phyloP scores from a whole-genome alignment of 108 stramenopile genomes.

The Cyclotella baltica region DNA sequence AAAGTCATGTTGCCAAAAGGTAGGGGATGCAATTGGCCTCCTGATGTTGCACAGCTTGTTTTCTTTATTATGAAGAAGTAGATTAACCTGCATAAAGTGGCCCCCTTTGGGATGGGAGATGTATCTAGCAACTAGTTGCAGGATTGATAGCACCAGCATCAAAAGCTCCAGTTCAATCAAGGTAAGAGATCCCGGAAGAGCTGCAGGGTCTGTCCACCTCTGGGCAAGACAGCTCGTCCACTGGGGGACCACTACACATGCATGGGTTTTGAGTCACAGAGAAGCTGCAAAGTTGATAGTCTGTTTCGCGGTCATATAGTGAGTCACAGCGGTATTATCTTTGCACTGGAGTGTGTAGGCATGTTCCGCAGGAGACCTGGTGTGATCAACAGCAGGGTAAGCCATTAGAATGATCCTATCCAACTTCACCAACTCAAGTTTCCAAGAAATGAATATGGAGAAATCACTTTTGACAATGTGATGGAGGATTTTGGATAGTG shows the following conservation, averaged over 20 bases:
- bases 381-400: neutral
- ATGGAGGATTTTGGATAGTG: neutral
- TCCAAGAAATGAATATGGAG: neutral
- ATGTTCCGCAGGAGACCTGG: neutral
- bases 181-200: neutral
- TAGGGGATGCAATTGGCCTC: neutral
- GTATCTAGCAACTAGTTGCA: neutral
- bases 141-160: neutral
- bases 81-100: neutral
- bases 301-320: neutral
- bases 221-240: neutral
- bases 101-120: neutral
- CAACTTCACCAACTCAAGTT: neutral
- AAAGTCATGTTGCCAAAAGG: neutral
- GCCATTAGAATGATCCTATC: neutral
- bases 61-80: neutral
- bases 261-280: neutral
- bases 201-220: neutral
- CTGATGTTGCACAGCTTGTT: neutral
- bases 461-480: neutral
- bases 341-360: neutral
- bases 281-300: neutral
- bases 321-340: neutral
- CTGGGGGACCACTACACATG: neutral
- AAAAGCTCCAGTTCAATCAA: neutral